phyloP scores from a whole-genome alignment of 768 basidiomycete species.

The Suillus subalutaceus region DNA sequence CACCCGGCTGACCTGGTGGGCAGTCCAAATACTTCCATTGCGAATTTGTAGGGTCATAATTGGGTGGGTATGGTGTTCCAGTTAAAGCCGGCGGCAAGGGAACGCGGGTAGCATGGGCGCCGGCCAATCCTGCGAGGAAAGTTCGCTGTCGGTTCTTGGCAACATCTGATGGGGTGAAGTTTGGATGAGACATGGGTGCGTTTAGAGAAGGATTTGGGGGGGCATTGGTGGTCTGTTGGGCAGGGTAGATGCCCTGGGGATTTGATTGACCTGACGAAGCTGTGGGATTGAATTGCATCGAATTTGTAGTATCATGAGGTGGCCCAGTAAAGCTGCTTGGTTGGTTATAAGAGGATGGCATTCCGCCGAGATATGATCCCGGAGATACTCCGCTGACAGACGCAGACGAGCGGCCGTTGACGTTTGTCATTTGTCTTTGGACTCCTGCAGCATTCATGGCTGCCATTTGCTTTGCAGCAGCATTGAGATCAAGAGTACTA shows the following conservation, averaged over 20 bases:
- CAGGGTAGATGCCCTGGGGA: conserved; percentile 47
- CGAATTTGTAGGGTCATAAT: conserved; percentile 65
- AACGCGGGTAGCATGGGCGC: conserved; percentile 56
- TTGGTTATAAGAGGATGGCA: conserved; percentile 37
- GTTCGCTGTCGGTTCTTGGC: conserved; percentile 57
- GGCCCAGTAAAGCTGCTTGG: conserved; percentile 38
- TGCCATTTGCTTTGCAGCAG: conserved; percentile 81
- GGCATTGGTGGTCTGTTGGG: conserved; percentile 37
- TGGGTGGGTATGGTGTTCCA: conserved; percentile 54
- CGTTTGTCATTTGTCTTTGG: conserved; percentile 53
- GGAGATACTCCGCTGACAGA: conserved; percentile 61
- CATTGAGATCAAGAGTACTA: conserved; percentile 58
- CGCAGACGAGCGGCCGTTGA: conserved; percentile 50
- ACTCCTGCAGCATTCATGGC: conserved; percentile 64
- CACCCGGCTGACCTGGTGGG: conserved; percentile 57
- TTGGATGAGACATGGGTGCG: conserved; percentile 42
- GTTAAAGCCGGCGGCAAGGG: conserved; percentile 80
- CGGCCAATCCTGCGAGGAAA: conserved; percentile 65
- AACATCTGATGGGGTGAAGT: conserved; percentile 34
- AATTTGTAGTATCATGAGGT: conserved; percentile 41
- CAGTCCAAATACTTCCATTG: conserved; percentile 70
- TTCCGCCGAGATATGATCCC: conserved; percentile 70
- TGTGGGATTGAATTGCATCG: conserved; percentile 45
- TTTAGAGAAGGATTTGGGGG: conserved; percentile 43
- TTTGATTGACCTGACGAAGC: conserved; percentile 41